phyloP scores from a whole-genome alignment of 2,329 filamentous ascomycete genomes.

The Aspergillus sp. region DNA sequence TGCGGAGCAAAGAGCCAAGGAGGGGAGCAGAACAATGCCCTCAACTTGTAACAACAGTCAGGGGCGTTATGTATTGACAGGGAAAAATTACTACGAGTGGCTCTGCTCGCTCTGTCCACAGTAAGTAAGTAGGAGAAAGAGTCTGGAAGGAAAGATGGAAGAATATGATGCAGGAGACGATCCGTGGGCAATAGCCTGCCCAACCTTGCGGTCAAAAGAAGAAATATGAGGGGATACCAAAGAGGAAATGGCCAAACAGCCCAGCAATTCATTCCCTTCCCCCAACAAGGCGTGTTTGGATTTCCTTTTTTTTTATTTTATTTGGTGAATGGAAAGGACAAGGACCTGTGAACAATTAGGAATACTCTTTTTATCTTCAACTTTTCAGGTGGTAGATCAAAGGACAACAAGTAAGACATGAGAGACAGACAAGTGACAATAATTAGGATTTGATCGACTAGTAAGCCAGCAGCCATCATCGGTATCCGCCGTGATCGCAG shows the following conservation, averaged over 20 bases:
- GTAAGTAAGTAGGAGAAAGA: neutral
- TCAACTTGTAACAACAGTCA: neutral
- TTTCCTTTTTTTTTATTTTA: too few relatives aligned
- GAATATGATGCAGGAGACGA: neutral
- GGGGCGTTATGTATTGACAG: neutral
- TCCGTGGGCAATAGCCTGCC: neutral
- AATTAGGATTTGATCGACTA: too few relatives aligned
- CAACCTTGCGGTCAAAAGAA: neutral
- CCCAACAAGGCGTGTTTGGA: too few relatives aligned
- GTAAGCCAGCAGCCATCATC: neutral
- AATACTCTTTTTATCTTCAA: too few relatives aligned
- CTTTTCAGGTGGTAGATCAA: too few relatives aligned
- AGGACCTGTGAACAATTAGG: too few relatives aligned
- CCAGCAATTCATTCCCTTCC: neutral
- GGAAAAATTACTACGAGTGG: neutral
- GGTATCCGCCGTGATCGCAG: neutral
- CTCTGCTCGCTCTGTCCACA: neutral
- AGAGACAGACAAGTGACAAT: too few relatives aligned
- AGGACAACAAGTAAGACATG: too few relatives aligned
- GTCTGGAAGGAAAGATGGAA: conserved; percentile 2
- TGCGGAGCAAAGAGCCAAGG: conserved; percentile 5
- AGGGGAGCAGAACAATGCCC: conserved; percentile 1
- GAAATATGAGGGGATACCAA: conserved; percentile 6
- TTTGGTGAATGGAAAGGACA: too few relatives aligned
- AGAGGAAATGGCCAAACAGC: conserved; percentile 4